Percentiles rank a stretch among this genome's conserved stretches.
Evolutionary conservation across 2,329 filamentous ascomycete genomes (phyloP).

Genomic region (Scedosporium apiospermum): DNA sequence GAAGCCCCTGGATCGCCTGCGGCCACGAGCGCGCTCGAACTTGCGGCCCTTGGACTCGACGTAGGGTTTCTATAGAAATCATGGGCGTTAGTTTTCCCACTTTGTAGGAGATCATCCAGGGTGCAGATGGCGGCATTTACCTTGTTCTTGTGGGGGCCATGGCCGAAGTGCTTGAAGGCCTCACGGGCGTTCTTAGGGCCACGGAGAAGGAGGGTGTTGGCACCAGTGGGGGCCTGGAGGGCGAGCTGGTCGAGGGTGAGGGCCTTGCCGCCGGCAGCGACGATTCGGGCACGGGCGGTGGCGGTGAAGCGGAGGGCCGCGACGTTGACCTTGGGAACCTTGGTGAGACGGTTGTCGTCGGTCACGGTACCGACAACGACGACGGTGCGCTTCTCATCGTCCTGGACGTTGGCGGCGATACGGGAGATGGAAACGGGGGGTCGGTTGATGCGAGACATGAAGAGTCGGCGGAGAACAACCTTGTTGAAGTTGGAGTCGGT

Average conservation of each 20-base stretch:
- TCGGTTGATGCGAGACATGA: constrained; percentile 98
- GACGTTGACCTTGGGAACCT: constrained; percentile 84
- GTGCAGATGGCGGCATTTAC: constrained; percentile 34
- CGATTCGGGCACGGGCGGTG: constrained; percentile 86
- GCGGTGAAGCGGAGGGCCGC: constrained; percentile 95
- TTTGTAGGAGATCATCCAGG: background rate
- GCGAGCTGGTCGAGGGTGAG: constrained; percentile 97
- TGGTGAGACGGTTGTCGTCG: constrained; percentile 90
- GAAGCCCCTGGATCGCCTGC: constrained; percentile 97
- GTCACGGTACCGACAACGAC: constrained; percentile 94
- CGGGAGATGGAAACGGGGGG: constrained; percentile 90
- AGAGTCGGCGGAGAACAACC: constrained; percentile 91
- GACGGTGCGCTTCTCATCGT: constrained; percentile 70
- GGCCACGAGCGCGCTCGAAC: constrained; percentile 98
- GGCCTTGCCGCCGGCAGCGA: constrained; percentile 87
- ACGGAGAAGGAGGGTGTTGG: constrained; percentile 94
- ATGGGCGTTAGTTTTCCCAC: constrained; percentile 21
- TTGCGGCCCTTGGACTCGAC: constrained; percentile 98
- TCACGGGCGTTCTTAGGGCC: constrained; percentile 97
- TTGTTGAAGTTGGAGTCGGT: constrained; percentile 99
- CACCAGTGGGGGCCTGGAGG: constrained; percentile 85
- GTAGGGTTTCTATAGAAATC: constrained; percentile 68
- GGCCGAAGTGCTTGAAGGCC: constrained; percentile 98
- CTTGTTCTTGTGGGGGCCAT: constrained; percentile 97
- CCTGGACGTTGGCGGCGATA: constrained; percentile 64